phyloP scores from a whole-genome alignment of 148 eudicot genomes.

The Agrostemma githago region DNA sequence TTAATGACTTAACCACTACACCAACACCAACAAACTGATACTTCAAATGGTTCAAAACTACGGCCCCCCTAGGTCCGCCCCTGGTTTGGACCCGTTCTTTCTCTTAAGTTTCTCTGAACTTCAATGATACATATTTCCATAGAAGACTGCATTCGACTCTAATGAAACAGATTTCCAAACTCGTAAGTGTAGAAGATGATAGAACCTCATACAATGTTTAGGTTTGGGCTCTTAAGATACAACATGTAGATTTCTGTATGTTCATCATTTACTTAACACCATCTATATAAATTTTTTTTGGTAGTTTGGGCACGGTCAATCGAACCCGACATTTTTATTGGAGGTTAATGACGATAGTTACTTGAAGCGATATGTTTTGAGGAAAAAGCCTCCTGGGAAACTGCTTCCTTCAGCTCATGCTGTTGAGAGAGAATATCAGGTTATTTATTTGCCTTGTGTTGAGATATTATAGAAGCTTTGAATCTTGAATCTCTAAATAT shows the following conservation, averaged over 20 bases:
- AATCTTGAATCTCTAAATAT: background rate
- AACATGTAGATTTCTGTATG: background rate
- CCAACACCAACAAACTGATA: too few relatives aligned
- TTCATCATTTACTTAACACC: slow-evolving; percentile 6
- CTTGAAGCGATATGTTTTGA: slow-evolving; percentile 60
- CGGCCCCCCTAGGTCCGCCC: too few relatives aligned
- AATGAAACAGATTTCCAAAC: background rate
- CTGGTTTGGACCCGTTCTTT: too few relatives aligned
- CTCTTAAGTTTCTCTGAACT: too few relatives aligned
- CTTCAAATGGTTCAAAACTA: too few relatives aligned
- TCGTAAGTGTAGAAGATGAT: background rate
- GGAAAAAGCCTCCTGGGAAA: slow-evolving; percentile 86
- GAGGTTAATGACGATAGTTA: slow-evolving; percentile 46
- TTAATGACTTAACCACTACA: too few relatives aligned
- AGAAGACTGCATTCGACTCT: background rate
- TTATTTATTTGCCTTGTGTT: background rate
- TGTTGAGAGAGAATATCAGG: slow-evolving; percentile 95
- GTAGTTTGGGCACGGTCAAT: slow-evolving; percentile 97
- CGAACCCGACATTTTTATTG: slow-evolving; percentile 83
- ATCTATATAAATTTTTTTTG: slow-evolving; percentile 8
- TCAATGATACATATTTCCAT: too few relatives aligned
- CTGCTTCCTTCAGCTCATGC: slow-evolving; percentile 95
- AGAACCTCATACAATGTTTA: background rate
- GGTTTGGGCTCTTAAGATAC: background rate
- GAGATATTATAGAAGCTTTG: background rate